A percentile compares a stretch with the other conserved stretches of the same genome.
Conservation (phyloP, 1,284 basidiomycete genomes). For the Cerrena zonata region DNA sequence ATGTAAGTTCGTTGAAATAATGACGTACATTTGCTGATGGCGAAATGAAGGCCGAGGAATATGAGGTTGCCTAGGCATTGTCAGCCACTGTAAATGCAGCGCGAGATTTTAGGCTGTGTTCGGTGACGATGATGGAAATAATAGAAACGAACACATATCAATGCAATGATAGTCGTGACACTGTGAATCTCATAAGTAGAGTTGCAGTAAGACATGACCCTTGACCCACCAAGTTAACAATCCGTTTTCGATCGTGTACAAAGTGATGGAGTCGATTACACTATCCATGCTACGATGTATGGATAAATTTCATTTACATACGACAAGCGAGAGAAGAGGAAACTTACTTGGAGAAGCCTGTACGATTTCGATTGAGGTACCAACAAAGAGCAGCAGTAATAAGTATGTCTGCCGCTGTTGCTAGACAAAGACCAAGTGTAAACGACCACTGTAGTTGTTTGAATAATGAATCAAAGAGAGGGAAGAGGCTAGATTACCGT, state of each 20-base stretch:
- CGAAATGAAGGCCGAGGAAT: conserved; percentile 44
- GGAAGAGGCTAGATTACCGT: conserved; percentile 4
- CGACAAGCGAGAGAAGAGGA: not conserved
- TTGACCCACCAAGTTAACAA: conserved; percentile 37
- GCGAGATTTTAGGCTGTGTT: not conserved
- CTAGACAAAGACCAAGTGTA: conserved; percentile 44
- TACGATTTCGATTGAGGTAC: conserved; percentile 36
- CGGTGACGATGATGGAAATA: not conserved
- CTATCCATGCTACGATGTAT: conserved; percentile 39
- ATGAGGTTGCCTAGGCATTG: conserved; percentile 41
- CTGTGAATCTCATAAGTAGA: not conserved
- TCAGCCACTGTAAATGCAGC: conserved; percentile 34
- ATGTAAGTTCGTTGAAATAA: not conserved
- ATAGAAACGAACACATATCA: conserved; percentile 34
- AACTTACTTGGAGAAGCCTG: conserved; percentile 32
- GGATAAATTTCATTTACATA: too few relatives aligned
- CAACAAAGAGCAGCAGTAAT: conserved; percentile 42
- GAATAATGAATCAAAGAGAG: not conserved
- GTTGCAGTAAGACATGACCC: not conserved
- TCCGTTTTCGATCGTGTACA: conserved; percentile 47
- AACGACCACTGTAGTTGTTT: conserved; percentile 41
- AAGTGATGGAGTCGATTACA: conserved; percentile 38
- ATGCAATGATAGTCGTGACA: conserved; percentile 5
- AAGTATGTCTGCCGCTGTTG: conserved; percentile 41
- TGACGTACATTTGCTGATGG: conserved; percentile 39